Evolutionary conservation across 2,329 filamentous ascomycete genomes (phyloP).

Genomic region (Stachybotrys elegans): DNA sequence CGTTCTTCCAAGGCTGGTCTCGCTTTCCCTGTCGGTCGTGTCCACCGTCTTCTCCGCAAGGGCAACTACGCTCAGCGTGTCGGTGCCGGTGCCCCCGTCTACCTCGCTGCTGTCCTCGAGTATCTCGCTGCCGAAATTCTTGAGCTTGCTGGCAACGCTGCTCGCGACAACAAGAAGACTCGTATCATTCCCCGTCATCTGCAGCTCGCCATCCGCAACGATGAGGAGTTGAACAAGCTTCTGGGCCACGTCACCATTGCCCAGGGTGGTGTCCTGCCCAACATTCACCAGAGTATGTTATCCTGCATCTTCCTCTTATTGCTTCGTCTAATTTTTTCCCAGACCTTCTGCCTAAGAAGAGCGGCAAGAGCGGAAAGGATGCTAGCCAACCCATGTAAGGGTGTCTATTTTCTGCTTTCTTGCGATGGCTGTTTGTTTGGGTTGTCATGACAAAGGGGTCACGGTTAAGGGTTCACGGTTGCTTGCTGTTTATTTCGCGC

Average conservation of each 20-base stretch:
- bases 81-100: constrained; percentile 95
- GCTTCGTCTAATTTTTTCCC: constrained; percentile 31
- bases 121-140: constrained; percentile 99
- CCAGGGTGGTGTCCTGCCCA: constrained; percentile 93
- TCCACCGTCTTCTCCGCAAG: constrained; percentile 97
- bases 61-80: constrained; percentile 99
- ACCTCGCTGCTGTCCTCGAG: constrained; percentile 95
- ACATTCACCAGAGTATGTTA: constrained; percentile 91
- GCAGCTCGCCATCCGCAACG: constrained; percentile 98
- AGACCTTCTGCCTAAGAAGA: constrained; percentile 99
- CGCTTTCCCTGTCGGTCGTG: constrained; percentile 98
- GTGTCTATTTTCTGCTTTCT: constrained; percentile 44
- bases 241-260: constrained; percentile 94
- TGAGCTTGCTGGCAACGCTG: constrained; percentile 96
- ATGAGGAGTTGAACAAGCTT: constrained; percentile 99
- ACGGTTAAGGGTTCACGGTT: constrained; percentile 70
- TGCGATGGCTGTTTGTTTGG: constrained; percentile 58
- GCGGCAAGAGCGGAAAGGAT: constrained; percentile 87
- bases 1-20: constrained; percentile 99
- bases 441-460: constrained; percentile 79
- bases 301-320: not conserved
- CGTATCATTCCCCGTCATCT: constrained; percentile 99
- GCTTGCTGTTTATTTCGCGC: constrained; percentile 44
- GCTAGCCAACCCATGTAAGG: constrained; percentile 90
- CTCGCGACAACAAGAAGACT: constrained; percentile 99